Conservation (phyloP, 768 basidiomycete genomes). For the Myochromella boudieri region DNA sequence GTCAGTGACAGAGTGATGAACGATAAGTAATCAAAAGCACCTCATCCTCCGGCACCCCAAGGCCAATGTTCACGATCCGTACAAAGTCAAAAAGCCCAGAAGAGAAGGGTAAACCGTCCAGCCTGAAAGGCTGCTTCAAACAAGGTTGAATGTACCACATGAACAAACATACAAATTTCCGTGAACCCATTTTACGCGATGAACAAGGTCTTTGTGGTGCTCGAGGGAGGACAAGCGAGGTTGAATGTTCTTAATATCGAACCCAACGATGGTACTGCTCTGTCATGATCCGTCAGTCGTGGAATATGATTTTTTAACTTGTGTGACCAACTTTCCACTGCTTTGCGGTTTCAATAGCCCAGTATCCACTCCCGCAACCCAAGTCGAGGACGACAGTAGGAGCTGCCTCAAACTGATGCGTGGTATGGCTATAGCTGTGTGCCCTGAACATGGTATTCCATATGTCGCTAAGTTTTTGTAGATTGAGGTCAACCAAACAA, state of each 20-base stretch:
- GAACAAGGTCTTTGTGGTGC: slow-evolving; percentile 39
- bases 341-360: slow-evolving; percentile 69
- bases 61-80: slow-evolving; percentile 59
- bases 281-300: slow-evolving; percentile 20
- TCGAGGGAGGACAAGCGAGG: slow-evolving; percentile 42
- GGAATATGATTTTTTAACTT: slow-evolving; percentile 2
- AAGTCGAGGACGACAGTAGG: slow-evolving; percentile 62
- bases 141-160: slow-evolving; percentile 1
- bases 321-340: slow-evolving; percentile 55
- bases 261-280: slow-evolving; percentile 57
- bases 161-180: slow-evolving; percentile 56
- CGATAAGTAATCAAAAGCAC: slow-evolving; percentile 23
- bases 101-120: slow-evolving; percentile 64
- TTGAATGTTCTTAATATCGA: slow-evolving; percentile 56
- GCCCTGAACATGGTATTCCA: slow-evolving; percentile 69
- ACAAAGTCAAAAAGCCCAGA: slow-evolving; percentile 63
- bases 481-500: slow-evolving; percentile 8
- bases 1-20: neutral
- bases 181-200: slow-evolving; percentile 63
- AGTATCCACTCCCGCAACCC: slow-evolving; percentile 71
- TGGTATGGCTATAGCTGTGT: slow-evolving; percentile 49
- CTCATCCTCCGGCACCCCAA: slow-evolving; percentile 74
- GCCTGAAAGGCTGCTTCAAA: slow-evolving; percentile 33
- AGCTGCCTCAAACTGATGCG: slow-evolving; percentile 50
- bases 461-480: slow-evolving; percentile 53